Conservation (phyloP, 208 protist species). For the Histomonas meleagridis region DNA sequence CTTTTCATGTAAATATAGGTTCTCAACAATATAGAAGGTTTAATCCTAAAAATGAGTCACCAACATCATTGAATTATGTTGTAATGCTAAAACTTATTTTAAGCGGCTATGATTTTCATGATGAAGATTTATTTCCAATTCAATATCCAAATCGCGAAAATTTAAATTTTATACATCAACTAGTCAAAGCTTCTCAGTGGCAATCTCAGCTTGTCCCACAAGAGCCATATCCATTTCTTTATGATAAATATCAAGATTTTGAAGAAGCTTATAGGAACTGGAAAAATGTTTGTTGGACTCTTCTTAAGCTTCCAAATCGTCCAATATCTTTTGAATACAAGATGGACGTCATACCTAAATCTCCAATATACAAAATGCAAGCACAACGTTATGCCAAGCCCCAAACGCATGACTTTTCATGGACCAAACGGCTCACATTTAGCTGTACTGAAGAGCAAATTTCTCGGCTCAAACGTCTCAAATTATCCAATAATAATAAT, state of each 20-base stretch:
- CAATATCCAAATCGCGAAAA: neutral
- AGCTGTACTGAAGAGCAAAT: no score
- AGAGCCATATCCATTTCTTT: neutral
- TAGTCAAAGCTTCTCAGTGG: neutral
- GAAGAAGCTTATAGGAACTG: neutral
- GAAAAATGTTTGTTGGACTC: no score
- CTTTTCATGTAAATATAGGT: neutral
- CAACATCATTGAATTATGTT: neutral
- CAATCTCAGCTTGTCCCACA: neutral
- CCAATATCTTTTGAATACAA: no score
- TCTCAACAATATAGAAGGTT: neutral
- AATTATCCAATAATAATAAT: no score
- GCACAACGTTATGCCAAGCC: no score
- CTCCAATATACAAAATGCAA: no score
- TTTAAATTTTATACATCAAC: neutral
- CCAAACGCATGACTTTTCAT: no score
- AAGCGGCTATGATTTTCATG: neutral
- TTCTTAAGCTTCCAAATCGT: no score
- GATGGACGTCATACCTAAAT: no score
- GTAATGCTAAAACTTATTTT: neutral
- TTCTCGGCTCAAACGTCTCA: no score
- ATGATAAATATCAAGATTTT: neutral
- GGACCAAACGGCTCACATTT: no score
- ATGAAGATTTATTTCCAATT: neutral
- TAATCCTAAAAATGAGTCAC: neutral